A percentile compares a stretch with the other conserved stretches of the same genome.
Conservation (phyloP, 2,329 filamentous ascomycete species). For the Sclerotinia trifoliorum region DNA sequence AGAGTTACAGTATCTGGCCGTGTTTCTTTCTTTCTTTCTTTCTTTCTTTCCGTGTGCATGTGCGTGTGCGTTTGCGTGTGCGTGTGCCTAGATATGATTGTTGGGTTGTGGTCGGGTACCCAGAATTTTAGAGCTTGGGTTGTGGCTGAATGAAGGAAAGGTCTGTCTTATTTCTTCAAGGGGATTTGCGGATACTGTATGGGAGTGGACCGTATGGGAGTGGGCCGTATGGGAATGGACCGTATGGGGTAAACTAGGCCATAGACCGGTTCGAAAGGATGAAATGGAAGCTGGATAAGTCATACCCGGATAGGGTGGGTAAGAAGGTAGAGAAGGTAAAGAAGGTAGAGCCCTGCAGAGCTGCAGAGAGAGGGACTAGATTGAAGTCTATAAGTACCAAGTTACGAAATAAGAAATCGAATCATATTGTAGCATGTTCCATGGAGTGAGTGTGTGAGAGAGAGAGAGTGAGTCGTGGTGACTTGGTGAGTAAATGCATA, state of each 20-base stretch:
- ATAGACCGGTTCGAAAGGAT: neutral
- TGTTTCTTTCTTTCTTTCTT: too few species aligned
- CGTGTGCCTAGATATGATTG: slow-evolving; percentile 6
- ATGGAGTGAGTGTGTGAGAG: neutral
- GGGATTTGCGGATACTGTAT: neutral
- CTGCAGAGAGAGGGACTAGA: neutral
- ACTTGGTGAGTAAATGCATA: neutral
- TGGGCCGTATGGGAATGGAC: neutral
- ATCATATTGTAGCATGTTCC: neutral
- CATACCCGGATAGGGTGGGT: neutral
- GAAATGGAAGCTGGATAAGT: neutral
- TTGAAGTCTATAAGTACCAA: neutral
- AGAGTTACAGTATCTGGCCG: neutral
- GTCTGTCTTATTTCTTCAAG: neutral
- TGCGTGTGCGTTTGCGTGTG: too few species aligned
- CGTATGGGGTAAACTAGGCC: slow-evolving; percentile 1
- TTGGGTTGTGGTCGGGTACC: slow-evolving; percentile 7
- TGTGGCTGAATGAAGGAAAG: slow-evolving; percentile 3
- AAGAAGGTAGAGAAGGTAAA: neutral
- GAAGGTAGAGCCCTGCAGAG: neutral
- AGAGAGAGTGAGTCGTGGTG: too few species aligned
- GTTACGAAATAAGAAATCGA: neutral
- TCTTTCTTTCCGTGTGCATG: neutral
- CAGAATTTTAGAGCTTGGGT: neutral
- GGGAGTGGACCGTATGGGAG: neutral